Evolutionary conservation across 2,329 filamentous ascomycete species (phyloP), one percentile per base, ranked within the genome.

Genomic region (Paecilomyces dactylethromorphus): DNA sequence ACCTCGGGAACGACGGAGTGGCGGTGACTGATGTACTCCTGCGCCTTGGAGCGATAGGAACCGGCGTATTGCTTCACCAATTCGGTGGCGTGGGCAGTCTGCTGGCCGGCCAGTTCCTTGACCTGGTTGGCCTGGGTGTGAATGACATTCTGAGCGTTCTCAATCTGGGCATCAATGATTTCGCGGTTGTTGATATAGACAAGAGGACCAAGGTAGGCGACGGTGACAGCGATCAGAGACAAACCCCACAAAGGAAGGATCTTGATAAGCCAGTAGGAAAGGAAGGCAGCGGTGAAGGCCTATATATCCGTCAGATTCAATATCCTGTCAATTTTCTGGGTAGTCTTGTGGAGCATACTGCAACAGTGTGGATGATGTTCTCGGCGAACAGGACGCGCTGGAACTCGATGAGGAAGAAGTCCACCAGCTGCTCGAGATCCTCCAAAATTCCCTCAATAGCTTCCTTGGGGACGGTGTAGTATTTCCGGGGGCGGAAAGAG

Each of bases 401-500:
- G 69, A 85, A 84, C 70, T 88, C 85, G 62, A 88, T 86, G 65
- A 87, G 79, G 73, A 87, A 85, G 76, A 88, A 88, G 77, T 87
- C 87, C 74, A 84, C 78, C 57, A 88, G 76, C 74, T 87, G 84
- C 71, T 85, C 83, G 13, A 86, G 69, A 69, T 87, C 85, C 63
- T 85, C 84, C 54, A 85, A 74, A 22, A 84, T 73, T 59, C 80
- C 82, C 71, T 87, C 85, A 35, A 87, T 78, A 54, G 82, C 84
- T 65, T 87, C 85, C 70, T 84, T 84, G 35, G 84, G 83, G 59
- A 88, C 82, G 54, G 82, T 86, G 76, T 85, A 87, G 79, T 88
- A 88, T 69, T 83, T 82, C 68, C 79, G 80, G 24, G 85, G 85
- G 59, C 85, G 80, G 75, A 87, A 81, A 62, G 84, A 83, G 65